Base-by-base conservation (phyloP, 148 eudicot species). In the Camellia japonica region DNA sequence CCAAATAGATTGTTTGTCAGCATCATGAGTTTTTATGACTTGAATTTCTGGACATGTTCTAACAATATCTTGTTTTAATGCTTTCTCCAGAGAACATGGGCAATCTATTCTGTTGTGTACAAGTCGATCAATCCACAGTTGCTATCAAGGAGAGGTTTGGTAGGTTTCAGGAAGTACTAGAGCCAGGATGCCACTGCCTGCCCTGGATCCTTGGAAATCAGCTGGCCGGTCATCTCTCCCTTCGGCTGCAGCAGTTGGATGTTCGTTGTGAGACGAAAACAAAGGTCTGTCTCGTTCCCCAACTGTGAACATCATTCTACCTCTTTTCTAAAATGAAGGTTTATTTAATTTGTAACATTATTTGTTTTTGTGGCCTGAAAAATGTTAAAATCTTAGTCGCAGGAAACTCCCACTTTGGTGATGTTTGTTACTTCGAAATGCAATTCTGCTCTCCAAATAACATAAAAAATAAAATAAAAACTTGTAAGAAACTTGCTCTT, bases 121-220 rank as follows among this genome's bases (percentile, higher is more conserved):
- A 87, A 83, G 87, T 85, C 3, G 87, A 81, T 14, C 86, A 87
- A 68, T 87, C 90, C 47, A 87, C 80, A 12, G 87, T 87, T 44
- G 87, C 83, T 23, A 75, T 87, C 19, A 79, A 78, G 81, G 90
- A 87, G 79, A 80, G 59, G 63, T 87, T 85, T 80, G 87, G 90
- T 20, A 87, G 68, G 46, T 87, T 78, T 79, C 73, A 80, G 41
- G 87, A 81, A 7, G 86, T 87, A 12, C 84, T 87, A 67, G 81
- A 85, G 79, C 90, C 86, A 2, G 90, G 90, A n/a, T 83, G 86
- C 62, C 84, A 87, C 66, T 87, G 81, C 78, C 12, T 87, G 59
- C 90, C 90, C 42, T 87, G 90, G 90, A 76, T 58, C 80, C 71
- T 87, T 12, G 90, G 90, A 20, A 75, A 60, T 18, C 86, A 49